A percentile compares a stretch with the other conserved stretches of the same genome.
Evolutionary conservation across 2,329 filamentous ascomycete genomes (phyloP).

Genomic region (Tolypocladium tropicale): DNA sequence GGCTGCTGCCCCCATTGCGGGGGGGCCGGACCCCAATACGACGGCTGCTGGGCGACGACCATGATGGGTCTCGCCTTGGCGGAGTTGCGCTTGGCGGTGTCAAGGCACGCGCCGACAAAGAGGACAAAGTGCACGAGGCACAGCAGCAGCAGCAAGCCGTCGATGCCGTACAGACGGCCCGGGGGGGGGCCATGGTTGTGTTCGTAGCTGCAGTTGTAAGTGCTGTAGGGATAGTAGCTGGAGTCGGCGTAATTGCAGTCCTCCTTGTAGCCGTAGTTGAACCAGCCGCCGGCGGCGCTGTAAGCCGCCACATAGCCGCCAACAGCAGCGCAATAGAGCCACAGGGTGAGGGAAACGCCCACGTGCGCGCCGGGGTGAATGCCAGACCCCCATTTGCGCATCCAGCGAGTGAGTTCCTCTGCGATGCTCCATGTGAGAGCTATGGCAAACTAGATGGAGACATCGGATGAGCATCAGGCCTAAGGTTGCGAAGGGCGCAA

Average conservation of each 20-base stretch:
- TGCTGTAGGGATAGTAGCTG: too few relatives aligned
- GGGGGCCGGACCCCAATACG: not conserved
- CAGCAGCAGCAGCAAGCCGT: not conserved
- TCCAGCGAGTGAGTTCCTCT: conserved; percentile 26
- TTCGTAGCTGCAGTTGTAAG: too few relatives aligned
- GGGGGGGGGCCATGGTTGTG: not conserved
- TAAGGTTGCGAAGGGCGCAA: not conserved
- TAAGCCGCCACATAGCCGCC: not conserved
- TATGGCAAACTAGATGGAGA: conserved; percentile 17
- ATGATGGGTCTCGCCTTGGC: not conserved
- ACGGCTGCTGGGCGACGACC: not conserved
- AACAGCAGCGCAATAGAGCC: conserved; percentile 12
- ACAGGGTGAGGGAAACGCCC: conserved; percentile 30
- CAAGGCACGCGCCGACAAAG: conserved; percentile 14
- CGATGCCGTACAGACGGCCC: not conserved
- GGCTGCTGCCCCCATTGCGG: not conserved
- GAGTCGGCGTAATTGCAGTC: not conserved
- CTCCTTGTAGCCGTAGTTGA: not conserved
- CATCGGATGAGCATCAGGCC: not conserved
- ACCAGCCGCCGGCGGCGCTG: too few relatives aligned
- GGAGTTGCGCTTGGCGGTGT: conserved; percentile 6
- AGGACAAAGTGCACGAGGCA: not conserved
- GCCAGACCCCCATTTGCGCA: conserved; percentile 20
- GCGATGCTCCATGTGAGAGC: conserved; percentile 26
- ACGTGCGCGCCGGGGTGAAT: conserved; percentile 35